phyloP scores from a whole-genome alignment of 2,329 filamentous ascomycete species.

The Sphaerulina populicola region DNA sequence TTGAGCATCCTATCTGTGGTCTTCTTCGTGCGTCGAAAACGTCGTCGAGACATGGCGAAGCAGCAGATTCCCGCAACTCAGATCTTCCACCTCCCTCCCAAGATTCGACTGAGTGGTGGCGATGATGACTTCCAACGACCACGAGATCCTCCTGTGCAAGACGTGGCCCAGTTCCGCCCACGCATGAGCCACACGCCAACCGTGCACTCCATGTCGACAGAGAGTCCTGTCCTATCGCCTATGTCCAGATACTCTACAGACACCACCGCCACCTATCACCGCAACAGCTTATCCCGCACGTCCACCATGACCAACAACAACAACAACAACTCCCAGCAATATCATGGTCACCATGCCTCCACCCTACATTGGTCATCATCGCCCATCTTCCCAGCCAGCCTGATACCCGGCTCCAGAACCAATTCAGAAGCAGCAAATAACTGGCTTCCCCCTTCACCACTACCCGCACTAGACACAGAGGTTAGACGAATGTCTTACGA shows the following conservation, averaged over 20 bases:
- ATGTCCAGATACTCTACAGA: constrained; percentile 1
- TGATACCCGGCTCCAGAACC: constrained; percentile 1
- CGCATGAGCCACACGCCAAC: constrained; percentile 5
- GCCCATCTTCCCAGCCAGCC: constrained; percentile 1
- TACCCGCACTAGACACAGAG: not conserved
- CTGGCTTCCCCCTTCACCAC: constrained; percentile 3
- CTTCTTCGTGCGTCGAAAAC: not conserved
- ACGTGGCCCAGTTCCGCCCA: constrained; percentile 2
- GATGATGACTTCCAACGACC: constrained; percentile 6
- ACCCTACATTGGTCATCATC: not conserved
- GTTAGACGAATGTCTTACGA: not conserved
- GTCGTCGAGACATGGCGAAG: not conserved
- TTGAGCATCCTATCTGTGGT: not conserved
- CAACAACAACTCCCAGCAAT: constrained; percentile 5
- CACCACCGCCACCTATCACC: not conserved
- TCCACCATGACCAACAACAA: constrained; percentile 8
- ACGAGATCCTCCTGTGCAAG: constrained; percentile 4
- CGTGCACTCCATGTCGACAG: not conserved
- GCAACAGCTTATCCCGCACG: constrained; percentile 4
- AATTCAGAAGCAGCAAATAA: not conserved
- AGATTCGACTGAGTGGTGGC: constrained; percentile 1
- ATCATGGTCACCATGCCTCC: not conserved
- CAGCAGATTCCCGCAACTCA: not conserved
- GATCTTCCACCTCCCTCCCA: constrained; percentile 3
- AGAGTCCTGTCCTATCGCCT: constrained; percentile 1